These are phyloP conservation scores for Mytilinidion resinicola DNA, from an alignment of 495 filamentous ascomycete species.

Conservation along the genomic window DNA sequence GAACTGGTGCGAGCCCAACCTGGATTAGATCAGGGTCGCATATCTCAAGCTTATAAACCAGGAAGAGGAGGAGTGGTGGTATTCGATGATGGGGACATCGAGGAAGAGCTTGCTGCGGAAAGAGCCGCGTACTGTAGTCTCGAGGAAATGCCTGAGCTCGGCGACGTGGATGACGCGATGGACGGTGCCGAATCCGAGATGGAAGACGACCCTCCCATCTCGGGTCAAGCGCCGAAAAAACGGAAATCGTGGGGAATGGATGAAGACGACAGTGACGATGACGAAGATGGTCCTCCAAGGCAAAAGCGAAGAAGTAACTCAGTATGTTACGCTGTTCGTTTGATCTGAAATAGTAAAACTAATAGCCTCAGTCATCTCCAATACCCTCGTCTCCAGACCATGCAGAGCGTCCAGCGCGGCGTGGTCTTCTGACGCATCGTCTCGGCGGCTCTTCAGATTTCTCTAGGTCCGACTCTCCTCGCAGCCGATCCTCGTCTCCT, in stretches of 20 bases:
- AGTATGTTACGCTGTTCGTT: slow-evolving; percentile 44
- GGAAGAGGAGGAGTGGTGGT: slow-evolving; percentile 82
- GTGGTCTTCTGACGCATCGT: slow-evolving; percentile 22
- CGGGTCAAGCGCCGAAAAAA: slow-evolving; percentile 49
- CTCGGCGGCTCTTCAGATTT: slow-evolving; percentile 37
- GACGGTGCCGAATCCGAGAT: slow-evolving; percentile 29
- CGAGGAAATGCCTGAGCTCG: slow-evolving; percentile 82
- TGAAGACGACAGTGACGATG: slow-evolving; percentile 59
- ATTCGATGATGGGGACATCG: slow-evolving; percentile 94
- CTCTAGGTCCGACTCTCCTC: slow-evolving; percentile 42
- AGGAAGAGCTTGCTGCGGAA: slow-evolving; percentile 72
- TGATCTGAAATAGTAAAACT: no score
- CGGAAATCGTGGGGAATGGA: slow-evolving; percentile 78
- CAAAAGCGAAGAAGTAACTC: slow-evolving; percentile 83
- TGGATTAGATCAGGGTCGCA: slow-evolving; percentile 58
- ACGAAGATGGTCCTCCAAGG: slow-evolving; percentile 62
- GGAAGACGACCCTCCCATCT: slow-evolving; percentile 20
- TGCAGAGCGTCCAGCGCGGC: slow-evolving; percentile 31
- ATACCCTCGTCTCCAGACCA: slow-evolving; percentile 43
- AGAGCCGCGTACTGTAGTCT: slow-evolving; percentile 74
- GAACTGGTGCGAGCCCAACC: slow-evolving; percentile 41
- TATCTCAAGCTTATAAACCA: slow-evolving; percentile 62
- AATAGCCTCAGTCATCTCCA: slow-evolving; percentile 50
- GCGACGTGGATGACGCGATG: slow-evolving; percentile 55
- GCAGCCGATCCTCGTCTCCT: slow-evolving; percentile 48